Evolutionary conservation across 768 basidiomycete genomes (phyloP).

Genomic region (Kwoniella mangroviensis): DNA sequence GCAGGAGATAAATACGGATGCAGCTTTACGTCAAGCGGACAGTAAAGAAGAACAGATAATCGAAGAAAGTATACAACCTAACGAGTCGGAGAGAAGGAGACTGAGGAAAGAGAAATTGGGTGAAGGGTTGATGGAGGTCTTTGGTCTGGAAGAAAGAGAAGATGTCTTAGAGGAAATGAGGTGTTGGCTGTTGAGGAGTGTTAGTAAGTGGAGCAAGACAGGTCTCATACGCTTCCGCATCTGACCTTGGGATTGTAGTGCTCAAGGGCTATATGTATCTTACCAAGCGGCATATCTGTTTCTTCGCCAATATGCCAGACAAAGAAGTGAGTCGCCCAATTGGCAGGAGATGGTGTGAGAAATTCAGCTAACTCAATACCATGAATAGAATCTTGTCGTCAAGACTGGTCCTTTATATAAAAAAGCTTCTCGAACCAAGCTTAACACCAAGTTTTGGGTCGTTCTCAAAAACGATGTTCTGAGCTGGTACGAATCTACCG

Average conservation of each 20-base stretch:
- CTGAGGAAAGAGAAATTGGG: slow-evolving; percentile 66
- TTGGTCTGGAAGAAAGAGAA: slow-evolving; percentile 75
- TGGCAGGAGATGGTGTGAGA: neutral
- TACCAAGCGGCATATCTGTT: slow-evolving; percentile 90
- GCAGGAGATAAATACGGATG: slow-evolving; percentile 27
- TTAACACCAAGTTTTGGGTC: slow-evolving; percentile 96
- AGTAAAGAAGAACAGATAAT: slow-evolving; percentile 28
- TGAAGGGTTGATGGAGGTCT: slow-evolving; percentile 86
- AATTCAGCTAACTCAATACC: neutral
- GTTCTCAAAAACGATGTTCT: slow-evolving; percentile 92
- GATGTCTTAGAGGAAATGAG: slow-evolving; percentile 90
- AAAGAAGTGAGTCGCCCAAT: slow-evolving; percentile 69
- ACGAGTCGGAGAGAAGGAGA: slow-evolving; percentile 33
- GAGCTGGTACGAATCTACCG: slow-evolving; percentile 94
- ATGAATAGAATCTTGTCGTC: slow-evolving; percentile 77
- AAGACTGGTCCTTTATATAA: slow-evolving; percentile 91
- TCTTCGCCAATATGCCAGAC: slow-evolving; percentile 92
- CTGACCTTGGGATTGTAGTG: slow-evolving; percentile 61
- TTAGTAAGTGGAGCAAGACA: slow-evolving; percentile 66
- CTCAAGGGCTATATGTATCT: slow-evolving; percentile 98
- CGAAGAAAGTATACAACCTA: slow-evolving; percentile 33
- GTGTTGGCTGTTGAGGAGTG: slow-evolving; percentile 88
- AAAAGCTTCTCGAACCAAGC: slow-evolving; percentile 83
- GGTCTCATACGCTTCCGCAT: neutral
- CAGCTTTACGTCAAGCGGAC: slow-evolving; percentile 37